These are phyloP conservation scores for Botrytis fabae DNA, from an alignment of 2,329 filamentous ascomycete genomes.

Conservation along the genomic window DNA sequence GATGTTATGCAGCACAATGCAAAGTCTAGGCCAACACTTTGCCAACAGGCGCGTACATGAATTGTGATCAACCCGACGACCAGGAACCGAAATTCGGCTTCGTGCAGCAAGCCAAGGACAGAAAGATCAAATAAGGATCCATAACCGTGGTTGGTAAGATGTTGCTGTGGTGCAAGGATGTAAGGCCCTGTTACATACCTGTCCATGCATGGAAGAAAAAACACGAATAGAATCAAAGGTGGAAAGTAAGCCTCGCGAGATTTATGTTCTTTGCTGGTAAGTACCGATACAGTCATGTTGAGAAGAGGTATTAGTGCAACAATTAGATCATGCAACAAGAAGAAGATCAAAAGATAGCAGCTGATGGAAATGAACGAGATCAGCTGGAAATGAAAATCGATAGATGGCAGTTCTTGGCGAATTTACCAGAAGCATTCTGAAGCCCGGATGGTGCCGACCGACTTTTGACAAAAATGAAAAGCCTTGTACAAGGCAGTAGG, in stretches of 20 bases:
- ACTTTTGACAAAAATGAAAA: neutral
- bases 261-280: neutral
- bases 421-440: neutral
- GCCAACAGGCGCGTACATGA: slow-evolving; percentile 9
- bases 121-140: slow-evolving; percentile 17
- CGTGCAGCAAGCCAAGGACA: slow-evolving; percentile 11
- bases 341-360: neutral
- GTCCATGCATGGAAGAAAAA: slow-evolving; percentile 10
- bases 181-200: slow-evolving; percentile 9
- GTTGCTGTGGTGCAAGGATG: slow-evolving; percentile 11
- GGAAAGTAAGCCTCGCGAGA: neutral
- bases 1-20: slow-evolving; percentile 14
- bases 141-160: slow-evolving; percentile 18
- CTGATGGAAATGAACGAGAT: neutral
- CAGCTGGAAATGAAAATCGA: neutral
- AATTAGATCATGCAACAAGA: neutral
- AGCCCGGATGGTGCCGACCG: slow-evolving; percentile 8
- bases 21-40: slow-evolving; percentile 6
- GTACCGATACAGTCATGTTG: neutral
- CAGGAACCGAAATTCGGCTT: slow-evolving; percentile 18
- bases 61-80: slow-evolving; percentile 18
- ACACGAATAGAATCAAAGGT: slow-evolving; percentile 8
- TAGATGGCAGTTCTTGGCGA: neutral
- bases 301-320: no score
- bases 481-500: slow-evolving; percentile 9